phyloP scores from a whole-genome alignment of 495 filamentous ascomycete genomes.

The Schizothecium vesticola region DNA sequence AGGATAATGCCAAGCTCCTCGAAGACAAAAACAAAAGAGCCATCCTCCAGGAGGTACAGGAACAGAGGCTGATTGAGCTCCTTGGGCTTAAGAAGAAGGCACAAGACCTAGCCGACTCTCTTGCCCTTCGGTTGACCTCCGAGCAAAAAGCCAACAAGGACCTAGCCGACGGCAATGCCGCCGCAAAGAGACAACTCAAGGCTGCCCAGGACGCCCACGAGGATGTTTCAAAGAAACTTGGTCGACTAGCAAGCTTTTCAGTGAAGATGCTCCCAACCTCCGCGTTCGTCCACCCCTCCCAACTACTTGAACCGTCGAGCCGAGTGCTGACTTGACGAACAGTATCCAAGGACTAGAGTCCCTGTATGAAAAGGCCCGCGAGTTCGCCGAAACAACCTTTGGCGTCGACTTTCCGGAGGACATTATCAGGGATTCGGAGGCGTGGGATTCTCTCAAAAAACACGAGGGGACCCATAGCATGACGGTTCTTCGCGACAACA shows the following conservation, averaged over 20 bases:
- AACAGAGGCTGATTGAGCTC: neutral
- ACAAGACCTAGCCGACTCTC: neutral
- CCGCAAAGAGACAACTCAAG: neutral
- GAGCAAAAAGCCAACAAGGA: neutral
- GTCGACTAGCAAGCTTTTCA: neutral
- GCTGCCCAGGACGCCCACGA: neutral
- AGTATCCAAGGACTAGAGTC: neutral
- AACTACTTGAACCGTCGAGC: neutral
- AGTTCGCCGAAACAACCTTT: neutral
- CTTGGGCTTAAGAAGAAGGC: neutral
- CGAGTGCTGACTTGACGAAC: neutral
- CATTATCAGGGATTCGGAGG: neutral
- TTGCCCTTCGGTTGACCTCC: neutral
- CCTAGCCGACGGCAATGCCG: neutral
- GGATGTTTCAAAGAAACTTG: neutral
- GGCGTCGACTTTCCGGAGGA: neutral
- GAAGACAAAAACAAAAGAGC: neutral
- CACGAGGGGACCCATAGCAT: neutral
- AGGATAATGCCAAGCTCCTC: neutral
- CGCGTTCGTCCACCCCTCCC: neutral
- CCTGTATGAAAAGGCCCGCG: neutral
- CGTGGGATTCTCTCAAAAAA: neutral
- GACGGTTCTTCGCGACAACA: conserved; percentile 17
- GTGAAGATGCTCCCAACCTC: neutral
- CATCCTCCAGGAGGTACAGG: neutral